Evolutionary conservation across 768 basidiomycete species (phyloP).

Genomic region (Phaeolepiota aurea): DNA sequence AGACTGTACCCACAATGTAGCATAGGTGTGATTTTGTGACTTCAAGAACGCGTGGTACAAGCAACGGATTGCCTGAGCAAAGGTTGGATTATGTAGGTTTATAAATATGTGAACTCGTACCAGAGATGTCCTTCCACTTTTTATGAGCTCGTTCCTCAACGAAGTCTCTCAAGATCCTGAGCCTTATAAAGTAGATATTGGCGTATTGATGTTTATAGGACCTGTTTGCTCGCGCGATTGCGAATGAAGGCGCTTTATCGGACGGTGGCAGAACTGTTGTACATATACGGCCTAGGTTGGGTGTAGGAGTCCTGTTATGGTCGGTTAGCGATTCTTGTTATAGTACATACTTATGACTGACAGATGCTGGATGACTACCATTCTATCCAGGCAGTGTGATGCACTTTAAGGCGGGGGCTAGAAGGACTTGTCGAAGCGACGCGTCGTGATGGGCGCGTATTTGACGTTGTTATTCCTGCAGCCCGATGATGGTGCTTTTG

Average conservation of each 20-base stretch:
- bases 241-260: constrained; percentile 33
- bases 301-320: constrained; percentile 17
- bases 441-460: no score
- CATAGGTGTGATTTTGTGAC: constrained; percentile 79
- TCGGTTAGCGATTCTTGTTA: no score
- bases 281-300: constrained; percentile 20
- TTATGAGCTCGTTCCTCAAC: constrained; percentile 31
- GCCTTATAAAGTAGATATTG: constrained; percentile 46
- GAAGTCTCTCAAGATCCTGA: constrained; percentile 28
- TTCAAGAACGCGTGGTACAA: constrained; percentile 80
- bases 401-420: no score
- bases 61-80: constrained; percentile 52
- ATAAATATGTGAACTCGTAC: no score
- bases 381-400: no score
- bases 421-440: no score
- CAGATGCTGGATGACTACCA: no score
- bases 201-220: constrained; percentile 51
- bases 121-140: constrained; percentile 32
- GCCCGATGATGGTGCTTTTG: no score
- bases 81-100: no score
- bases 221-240: constrained; percentile 30
- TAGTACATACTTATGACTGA: no score
- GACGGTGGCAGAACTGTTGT: constrained; percentile 29
- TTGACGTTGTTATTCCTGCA: no score
- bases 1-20: constrained; percentile 91